Conservation (phyloP, 257 asterid genomes). For the Mitragyna speciosa region DNA sequence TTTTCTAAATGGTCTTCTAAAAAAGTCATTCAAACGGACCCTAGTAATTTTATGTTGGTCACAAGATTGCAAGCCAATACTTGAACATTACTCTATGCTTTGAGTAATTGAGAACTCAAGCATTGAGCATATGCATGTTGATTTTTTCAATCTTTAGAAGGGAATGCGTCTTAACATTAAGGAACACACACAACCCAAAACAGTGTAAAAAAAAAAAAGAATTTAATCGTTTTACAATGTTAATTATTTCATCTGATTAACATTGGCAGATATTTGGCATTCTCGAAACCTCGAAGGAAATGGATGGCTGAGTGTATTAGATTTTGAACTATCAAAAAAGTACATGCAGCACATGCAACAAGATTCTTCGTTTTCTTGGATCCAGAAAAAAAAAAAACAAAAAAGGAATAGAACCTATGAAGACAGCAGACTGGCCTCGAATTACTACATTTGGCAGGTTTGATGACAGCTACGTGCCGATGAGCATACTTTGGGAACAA, state of each 20-base stretch:
- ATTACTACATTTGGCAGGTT: not conserved
- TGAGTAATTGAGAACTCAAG: not conserved
- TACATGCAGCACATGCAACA: constrained; percentile 2
- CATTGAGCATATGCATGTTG: too few relatives aligned
- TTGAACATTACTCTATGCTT: too few relatives aligned
- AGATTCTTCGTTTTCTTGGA: constrained; percentile 6
- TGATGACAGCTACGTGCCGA: not conserved
- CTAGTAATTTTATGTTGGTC: too few relatives aligned
- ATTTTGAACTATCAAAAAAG: not conserved
- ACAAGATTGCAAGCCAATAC: too few relatives aligned
- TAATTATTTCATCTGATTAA: too few relatives aligned
- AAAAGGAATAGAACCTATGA: not conserved
- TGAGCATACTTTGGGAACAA: not conserved
- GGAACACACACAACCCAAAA: too few relatives aligned
- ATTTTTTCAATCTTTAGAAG: too few relatives aligned
- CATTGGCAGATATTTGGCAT: not conserved
- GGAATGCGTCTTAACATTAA: too few relatives aligned
- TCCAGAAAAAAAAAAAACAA: not conserved
- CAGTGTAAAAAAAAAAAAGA: too few relatives aligned
- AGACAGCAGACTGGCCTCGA: not conserved
- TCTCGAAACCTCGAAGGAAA: constrained; percentile 15
- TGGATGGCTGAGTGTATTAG: not conserved
- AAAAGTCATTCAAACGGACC: too few relatives aligned
- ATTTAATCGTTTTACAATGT: too few relatives aligned
- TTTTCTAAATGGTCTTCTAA: too few relatives aligned